A percentile compares a stretch with the other conserved stretches of the same genome.
phyloP scores from a whole-genome alignment of 371 early-diverging fungal genomes.

The Mucor velutinosus region DNA sequence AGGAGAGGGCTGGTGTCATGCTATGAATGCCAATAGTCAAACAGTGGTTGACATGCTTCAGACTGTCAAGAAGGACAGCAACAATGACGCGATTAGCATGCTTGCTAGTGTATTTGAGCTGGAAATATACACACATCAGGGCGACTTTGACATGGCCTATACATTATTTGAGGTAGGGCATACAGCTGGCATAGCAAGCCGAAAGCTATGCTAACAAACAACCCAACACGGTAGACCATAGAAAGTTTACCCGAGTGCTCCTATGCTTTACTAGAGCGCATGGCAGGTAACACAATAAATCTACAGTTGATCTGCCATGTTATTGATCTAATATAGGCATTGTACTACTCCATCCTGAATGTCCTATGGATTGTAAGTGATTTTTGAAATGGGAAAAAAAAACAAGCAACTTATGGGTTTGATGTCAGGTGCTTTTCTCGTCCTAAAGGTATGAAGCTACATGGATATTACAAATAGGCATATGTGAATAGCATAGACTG shows the following conservation, averaged over 20 bases:
- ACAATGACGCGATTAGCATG: not conserved
- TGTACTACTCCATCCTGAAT: slow-evolving; percentile 8
- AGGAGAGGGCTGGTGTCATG: not conserved
- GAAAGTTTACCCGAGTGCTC: not conserved
- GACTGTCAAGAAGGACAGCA: not conserved
- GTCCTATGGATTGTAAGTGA: slow-evolving; percentile 16
- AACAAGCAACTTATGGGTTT: not conserved
- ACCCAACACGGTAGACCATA: not conserved
- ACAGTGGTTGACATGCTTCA: not conserved
- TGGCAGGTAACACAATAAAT: slow-evolving; percentile 13
- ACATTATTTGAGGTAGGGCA: slow-evolving; percentile 1
- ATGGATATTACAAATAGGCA: not conserved
- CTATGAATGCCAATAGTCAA: not conserved
- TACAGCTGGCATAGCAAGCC: not conserved
- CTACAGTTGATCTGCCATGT: not conserved
- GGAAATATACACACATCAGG: slow-evolving; percentile 1
- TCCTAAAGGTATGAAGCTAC: slow-evolving; percentile 3
- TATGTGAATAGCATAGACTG: not conserved
- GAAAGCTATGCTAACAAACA: not conserved
- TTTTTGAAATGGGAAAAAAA: not conserved
- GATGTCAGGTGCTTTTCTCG: slow-evolving; percentile 7
- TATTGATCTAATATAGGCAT: not conserved
- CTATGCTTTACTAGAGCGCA: slow-evolving; percentile 14
- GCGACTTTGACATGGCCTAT: slow-evolving; percentile 11
- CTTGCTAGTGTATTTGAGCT: slow-evolving; percentile 11